A percentile compares a stretch with the other conserved stretches of the same genome.
Conservation (phyloP, 495 filamentous ascomycete genomes). For the Lepraria neglecta region DNA sequence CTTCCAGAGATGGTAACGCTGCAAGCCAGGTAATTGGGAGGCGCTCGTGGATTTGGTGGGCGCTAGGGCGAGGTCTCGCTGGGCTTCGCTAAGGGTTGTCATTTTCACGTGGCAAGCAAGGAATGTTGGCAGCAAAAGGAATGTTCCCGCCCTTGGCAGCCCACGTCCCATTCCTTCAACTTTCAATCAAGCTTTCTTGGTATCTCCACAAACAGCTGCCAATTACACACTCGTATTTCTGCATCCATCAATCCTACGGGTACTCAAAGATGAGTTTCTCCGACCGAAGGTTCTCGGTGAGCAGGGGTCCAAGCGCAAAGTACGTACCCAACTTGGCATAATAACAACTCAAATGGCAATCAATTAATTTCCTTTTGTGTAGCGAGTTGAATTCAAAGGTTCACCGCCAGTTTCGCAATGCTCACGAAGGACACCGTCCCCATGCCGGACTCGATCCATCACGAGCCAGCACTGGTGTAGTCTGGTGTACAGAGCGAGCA, state of each 20-base stretch:
- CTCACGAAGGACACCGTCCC: constrained; percentile 80
- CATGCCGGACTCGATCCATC: constrained; percentile 85
- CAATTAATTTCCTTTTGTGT: neutral
- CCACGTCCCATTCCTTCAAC: neutral
- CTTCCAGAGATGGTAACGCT: neutral
- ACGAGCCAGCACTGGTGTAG: constrained; percentile 73
- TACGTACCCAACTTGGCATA: neutral
- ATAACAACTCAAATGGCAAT: neutral
- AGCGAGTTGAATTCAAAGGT: constrained; percentile 68
- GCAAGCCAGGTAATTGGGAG: neutral
- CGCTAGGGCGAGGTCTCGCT: neutral
- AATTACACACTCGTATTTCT: neutral
- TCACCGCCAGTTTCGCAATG: constrained; percentile 76
- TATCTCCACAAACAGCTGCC: neutral
- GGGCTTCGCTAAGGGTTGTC: constrained; percentile 12
- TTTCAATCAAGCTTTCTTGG: neutral
- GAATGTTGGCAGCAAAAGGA: neutral
- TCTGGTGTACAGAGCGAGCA: constrained; percentile 81
- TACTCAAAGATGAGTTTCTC: neutral
- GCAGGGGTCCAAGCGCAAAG: constrained; percentile 23
- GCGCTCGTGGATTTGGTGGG: neutral
- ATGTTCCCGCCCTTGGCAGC: neutral
- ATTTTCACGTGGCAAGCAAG: constrained; percentile 4
- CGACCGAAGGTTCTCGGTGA: constrained; percentile 35
- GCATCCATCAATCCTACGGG: neutral